Evolutionary conservation across 495 filamentous ascomycete genomes (phyloP).

Genomic region (Aspergillus asperescens): DNA sequence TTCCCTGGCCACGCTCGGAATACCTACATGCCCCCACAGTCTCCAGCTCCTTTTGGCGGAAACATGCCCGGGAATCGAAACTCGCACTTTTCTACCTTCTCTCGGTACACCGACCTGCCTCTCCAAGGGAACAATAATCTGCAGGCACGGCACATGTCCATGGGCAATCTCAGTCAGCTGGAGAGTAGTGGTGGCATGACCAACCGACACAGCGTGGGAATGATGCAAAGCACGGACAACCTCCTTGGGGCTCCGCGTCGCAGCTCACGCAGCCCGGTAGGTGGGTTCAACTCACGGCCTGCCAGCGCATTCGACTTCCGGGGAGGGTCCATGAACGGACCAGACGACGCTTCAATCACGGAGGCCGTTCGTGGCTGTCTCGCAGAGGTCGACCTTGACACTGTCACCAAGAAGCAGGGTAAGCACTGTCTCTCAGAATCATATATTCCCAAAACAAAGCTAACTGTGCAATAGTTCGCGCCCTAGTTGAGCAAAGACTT

Average conservation of each 20-base stretch:
- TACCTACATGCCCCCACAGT: constrained; percentile 72
- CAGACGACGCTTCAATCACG: constrained; percentile 66
- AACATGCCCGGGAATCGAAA: constrained; percentile 48
- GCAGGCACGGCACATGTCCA: constrained; percentile 53
- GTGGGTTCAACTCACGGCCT: constrained; percentile 49
- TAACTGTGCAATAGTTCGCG: constrained; percentile 53
- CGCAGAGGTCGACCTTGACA: constrained; percentile 88
- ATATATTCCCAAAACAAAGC: background rate
- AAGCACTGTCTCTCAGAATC: constrained; percentile 16
- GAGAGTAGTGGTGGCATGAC: constrained; percentile 43
- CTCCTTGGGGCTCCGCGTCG: constrained; percentile 48
- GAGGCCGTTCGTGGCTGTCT: constrained; percentile 79
- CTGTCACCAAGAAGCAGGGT: constrained; percentile 95
- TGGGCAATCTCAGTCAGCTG: constrained; percentile 58
- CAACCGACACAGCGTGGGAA: constrained; percentile 44
- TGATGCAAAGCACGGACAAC: constrained; percentile 57
- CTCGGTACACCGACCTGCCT: constrained; percentile 48
- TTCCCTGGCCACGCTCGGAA: constrained; percentile 61
- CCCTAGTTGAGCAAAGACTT: constrained; percentile 84
- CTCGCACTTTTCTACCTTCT: constrained; percentile 53
- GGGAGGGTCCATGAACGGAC: constrained; percentile 50
- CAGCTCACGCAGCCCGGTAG: constrained; percentile 50
- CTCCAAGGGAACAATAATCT: constrained; percentile 19
- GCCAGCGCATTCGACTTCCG: constrained; percentile 68
- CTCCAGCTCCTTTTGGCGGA: constrained; percentile 62